phyloP scores from a whole-genome alignment of 129 eudicot species.

The Centaurea solstitialis region DNA sequence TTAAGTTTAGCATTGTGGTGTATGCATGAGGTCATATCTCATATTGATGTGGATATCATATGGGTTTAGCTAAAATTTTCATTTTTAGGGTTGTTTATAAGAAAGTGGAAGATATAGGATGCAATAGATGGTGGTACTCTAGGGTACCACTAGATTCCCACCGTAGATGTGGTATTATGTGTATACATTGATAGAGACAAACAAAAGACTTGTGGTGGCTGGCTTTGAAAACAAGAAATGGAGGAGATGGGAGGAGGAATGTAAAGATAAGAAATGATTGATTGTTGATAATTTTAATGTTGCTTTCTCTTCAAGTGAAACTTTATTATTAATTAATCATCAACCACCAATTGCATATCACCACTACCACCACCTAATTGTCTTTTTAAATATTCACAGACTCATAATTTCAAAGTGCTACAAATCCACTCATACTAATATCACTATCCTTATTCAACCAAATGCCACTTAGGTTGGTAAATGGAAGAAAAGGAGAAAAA shows the following conservation, averaged over 20 bases:
- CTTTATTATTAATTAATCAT: conserved; percentile 12
- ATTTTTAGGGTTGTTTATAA: neutral
- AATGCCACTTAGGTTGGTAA: neutral
- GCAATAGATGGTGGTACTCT: conserved; percentile 12
- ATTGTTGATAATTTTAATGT: conserved; percentile 32
- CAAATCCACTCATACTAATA: neutral
- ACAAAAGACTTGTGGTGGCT: conserved; percentile 26
- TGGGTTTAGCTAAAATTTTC: neutral
- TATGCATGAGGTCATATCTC: neutral
- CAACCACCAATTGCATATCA: conserved; percentile 25
- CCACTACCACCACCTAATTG: conserved; percentile 19
- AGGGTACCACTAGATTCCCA: conserved; percentile 7
- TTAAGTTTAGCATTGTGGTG: neutral
- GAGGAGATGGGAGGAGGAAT: neutral
- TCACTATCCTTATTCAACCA: neutral
- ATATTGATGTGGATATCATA: neutral
- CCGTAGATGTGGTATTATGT: neutral
- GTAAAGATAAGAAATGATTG: conserved; percentile 37
- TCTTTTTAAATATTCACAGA: neutral
- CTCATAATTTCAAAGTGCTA: neutral
- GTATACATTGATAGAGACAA: conserved; percentile 4
- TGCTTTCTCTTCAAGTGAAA: conserved; percentile 32
- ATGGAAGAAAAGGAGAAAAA: neutral
- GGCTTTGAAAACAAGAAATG: conserved; percentile 38
- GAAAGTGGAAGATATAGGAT: neutral